Base-by-base conservation (phyloP, 1,139 yeast genomes). In the Nadsonia starkeyi-henricii region DNA sequence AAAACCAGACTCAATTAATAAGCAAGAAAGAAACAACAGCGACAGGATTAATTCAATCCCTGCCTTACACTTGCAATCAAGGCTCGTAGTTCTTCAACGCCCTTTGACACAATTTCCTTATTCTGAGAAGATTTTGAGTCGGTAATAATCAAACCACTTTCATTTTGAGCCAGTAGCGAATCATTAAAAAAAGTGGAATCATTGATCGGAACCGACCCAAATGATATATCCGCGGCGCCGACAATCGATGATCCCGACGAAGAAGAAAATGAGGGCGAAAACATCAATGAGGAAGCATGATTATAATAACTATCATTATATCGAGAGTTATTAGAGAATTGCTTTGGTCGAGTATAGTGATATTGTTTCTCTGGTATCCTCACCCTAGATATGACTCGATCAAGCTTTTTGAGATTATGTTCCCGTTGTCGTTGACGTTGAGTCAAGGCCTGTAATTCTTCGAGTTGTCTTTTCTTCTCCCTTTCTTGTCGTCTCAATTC, bases 1-100 rank as follows among this genome's bases (percentile, higher is more conserved):
- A 23, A 9, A 5, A 5, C 5, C 9, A 23, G 9, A 23, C 8
- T 9, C 28, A 23, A 23, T 23, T 23, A 23, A 23, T n/a, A 23
- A 23, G 28, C 9, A 23, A 5, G 9, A 23, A 23, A 5, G 28
- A 23, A 23, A 23, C 9, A 23, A 23, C 5, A 23, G 9, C 5
- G 9, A 9, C 9, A 5, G 5, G 28, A 23, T 23, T 23, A 23
- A 23, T 23, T 23, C 28, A 23, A 23, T 23, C 9, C 28, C 28
- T 23, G 28, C 28, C 9, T 23, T 5, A 23, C 28, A 23, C 28
- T 23, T 13, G 50, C 52, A n/a, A 49, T 43, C 13, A 51, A 47
- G 15, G 46, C 50, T 21, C 44, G 45, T 21, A 51, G 45, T 23
- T 51, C 53, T 18, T 30, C 46, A 2, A 51, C 48, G 15, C 50